Base-by-base conservation (phyloP, 257 asterid genomes). In the Solanum medicagineum region DNA sequence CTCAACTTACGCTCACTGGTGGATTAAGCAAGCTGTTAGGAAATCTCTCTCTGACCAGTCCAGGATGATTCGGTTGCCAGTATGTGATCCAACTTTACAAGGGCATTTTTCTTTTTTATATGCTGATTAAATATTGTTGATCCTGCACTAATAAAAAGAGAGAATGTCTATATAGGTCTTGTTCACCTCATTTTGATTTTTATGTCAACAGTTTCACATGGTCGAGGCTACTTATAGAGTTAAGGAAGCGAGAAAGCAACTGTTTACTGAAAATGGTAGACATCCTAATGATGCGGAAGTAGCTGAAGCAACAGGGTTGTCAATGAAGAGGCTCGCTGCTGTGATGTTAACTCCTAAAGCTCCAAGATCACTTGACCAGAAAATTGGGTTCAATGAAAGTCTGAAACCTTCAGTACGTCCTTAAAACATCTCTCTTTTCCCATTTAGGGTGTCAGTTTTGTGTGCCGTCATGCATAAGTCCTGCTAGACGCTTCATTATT, bases 1-100 rank as follows among this genome's bases (percentile, higher is more conserved):
- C 88, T 96, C 99, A 10, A 96, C 99, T 24, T 96, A 96, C 85
- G 99, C 95, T 81, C 95, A 96, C 83, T 96, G 99, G 99, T 96
- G 98, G 98, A 96, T 96, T 85, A 93, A 98, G 45, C 98, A 95
- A 97, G 97, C 97, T 15, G 94, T 93, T 84, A 88, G 97, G 20
- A 93, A 90, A 85, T 91, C 94, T 51, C 97, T 93, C 77, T 93
- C 97, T 32, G 95, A 93, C 75, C 97, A 90, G 81, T 93, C 94
- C 22, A 89, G 95, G 88, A 92, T 89, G 54, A 93, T 93, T 81
- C 85, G 97, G 81, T 86, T 93, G 68, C 97, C 97, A 13, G 96
- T 93, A 90, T 77, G 91, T 83, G 51, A 85, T 85, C 85, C 84
- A 55, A 54, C 47, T 74, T 49, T 85, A 57, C 45, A 63, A n/a